These are phyloP conservation scores for Mortierella antarctica DNA, from an alignment of 192 early-diverging fungal species.

Conservation along the genomic window DNA sequence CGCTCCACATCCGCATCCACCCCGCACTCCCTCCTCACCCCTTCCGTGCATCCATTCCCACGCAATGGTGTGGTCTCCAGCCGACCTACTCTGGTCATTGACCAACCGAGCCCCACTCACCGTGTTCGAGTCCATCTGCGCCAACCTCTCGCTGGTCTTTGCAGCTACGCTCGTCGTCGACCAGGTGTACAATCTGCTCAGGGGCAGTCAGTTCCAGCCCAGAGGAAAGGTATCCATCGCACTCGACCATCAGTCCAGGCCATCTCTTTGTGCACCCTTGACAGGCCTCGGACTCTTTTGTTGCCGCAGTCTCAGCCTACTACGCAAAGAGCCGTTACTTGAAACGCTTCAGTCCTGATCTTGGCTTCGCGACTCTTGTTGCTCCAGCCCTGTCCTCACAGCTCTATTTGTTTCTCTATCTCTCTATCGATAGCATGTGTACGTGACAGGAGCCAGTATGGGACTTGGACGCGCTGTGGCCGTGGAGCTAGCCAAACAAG, in stretches of 20 bases:
- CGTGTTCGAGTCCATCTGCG: constrained; percentile 42
- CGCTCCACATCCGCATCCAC: no score
- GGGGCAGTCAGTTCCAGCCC: constrained; percentile 39
- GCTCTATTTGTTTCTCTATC: background rate
- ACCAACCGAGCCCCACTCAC: constrained; percentile 25
- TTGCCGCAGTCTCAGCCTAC: background rate
- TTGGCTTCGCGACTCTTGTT: background rate
- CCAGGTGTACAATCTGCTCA: constrained; percentile 32
- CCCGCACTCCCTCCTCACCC: background rate
- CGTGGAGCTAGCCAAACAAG: constrained; percentile 69
- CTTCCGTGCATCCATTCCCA: background rate
- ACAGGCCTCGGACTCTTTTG: background rate
- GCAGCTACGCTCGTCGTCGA: constrained; percentile 17
- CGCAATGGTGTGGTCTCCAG: constrained; percentile 42
- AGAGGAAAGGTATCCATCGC: constrained; percentile 35
- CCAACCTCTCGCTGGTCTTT: constrained; percentile 32
- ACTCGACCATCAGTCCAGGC: background rate
- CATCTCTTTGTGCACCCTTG: background rate
- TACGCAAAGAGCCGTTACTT: background rate
- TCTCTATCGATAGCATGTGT: constrained; percentile 65
- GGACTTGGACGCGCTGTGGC: constrained; percentile 76
- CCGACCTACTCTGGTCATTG: constrained; percentile 46
- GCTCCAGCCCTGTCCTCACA: background rate
- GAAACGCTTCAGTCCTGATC: background rate
- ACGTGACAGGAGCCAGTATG: constrained; percentile 81